Evolutionary conservation across 1,284 basidiomycete genomes (phyloP).

Genomic region (Cerrena zonata): DNA sequence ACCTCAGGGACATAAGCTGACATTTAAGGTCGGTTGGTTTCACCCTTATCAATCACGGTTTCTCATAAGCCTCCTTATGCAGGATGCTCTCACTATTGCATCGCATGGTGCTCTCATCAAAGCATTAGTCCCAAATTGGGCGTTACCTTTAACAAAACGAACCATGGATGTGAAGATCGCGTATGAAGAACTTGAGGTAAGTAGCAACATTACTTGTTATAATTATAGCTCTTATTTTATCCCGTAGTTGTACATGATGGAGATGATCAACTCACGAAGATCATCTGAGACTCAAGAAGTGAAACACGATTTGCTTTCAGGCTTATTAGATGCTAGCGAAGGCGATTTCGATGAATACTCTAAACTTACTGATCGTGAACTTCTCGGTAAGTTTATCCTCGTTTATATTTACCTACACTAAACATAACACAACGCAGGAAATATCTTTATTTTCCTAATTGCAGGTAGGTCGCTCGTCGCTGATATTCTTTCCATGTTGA

Average conservation of each 20-base stretch:
- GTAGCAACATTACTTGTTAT: neutral
- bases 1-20: conserved; percentile 44
- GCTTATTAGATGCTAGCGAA: conserved; percentile 45
- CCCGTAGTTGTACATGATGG: conserved; percentile 43
- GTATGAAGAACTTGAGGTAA: conserved; percentile 47
- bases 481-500: neutral
- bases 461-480: conserved; percentile 29
- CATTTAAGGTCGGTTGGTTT: conserved; percentile 40
- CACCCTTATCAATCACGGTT: neutral
- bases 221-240: neutral
- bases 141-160: conserved; percentile 33
- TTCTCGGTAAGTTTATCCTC: conserved; percentile 36
- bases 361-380: conserved; percentile 41
- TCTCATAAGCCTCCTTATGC: neutral
- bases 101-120: conserved; percentile 39
- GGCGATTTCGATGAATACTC: conserved; percentile 28
- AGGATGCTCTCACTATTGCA: conserved; percentile 43
- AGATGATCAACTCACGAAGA: conserved; percentile 49
- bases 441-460: conserved; percentile 42
- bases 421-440: conserved; percentile 39
- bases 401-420: too few species aligned
- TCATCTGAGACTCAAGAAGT: conserved; percentile 34
- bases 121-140: conserved; percentile 41
- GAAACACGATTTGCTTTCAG: conserved; percentile 50
- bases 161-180: conserved; percentile 35